Conservation (phyloP, 257 asterid species). For the Plantago elongata region DNA sequence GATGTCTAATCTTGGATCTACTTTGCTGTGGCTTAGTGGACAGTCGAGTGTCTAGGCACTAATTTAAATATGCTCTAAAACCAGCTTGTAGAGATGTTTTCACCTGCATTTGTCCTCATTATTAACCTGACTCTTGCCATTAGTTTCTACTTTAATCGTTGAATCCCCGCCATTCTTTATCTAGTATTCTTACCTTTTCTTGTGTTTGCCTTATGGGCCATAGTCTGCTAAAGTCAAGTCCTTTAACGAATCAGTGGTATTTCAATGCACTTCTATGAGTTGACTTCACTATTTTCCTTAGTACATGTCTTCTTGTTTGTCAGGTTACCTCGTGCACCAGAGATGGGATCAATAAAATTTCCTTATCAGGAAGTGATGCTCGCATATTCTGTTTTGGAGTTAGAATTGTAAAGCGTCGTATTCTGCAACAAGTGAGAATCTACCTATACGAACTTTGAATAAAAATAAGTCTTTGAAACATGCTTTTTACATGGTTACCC, state of each 20-base stretch:
- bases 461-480: neutral
- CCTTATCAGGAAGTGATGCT: constrained; percentile 79
- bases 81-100: too few species aligned
- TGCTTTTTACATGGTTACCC: neutral
- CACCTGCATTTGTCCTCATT: too few species aligned
- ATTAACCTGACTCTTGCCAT: too few species aligned
- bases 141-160: too few species aligned
- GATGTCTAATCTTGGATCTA: too few species aligned
- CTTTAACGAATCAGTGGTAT: constrained; percentile 1
- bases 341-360: constrained; percentile 89
- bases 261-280: constrained; percentile 15
- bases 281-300: constrained; percentile 31
- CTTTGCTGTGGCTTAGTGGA: too few species aligned
- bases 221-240: neutral
- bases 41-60: too few species aligned
- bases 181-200: neutral
- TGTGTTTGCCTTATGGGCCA: constrained; percentile 2
- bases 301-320: constrained; percentile 29
- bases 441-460: constrained; percentile 7
- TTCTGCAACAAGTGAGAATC: constrained; percentile 63
- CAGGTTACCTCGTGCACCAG: constrained; percentile 85
- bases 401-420: constrained; percentile 85
- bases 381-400: constrained; percentile 92
- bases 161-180: too few species aligned
- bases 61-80: too few species aligned